phyloP scores from a whole-genome alignment of 768 basidiomycete species.

The Floccularia luteovirens region DNA sequence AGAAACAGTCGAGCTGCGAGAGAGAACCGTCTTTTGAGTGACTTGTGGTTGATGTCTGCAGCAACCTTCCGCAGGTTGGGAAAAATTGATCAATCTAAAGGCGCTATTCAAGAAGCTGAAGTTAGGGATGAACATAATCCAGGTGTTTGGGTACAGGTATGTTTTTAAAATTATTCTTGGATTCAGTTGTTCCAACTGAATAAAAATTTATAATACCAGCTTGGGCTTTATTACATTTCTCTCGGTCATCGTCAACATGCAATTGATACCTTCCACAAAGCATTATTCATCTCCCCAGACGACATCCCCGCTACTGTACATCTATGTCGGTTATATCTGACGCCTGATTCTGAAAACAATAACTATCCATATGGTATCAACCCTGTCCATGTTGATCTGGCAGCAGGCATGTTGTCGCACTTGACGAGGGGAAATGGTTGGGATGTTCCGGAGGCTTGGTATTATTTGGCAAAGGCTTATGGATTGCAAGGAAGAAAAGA shows the following conservation, averaged over 20 bases:
- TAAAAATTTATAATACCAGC: conserved; percentile 26
- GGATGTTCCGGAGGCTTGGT: conserved; percentile 96
- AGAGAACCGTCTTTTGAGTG: conserved; percentile 64
- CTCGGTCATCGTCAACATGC: conserved; percentile 54
- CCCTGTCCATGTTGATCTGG: conserved; percentile 61
- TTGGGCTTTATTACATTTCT: conserved; percentile 68
- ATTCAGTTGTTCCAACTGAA: background rate
- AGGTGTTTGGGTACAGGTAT: conserved; percentile 91
- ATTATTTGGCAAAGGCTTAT: conserved; percentile 77
- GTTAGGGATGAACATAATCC: conserved; percentile 80
- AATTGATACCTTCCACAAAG: conserved; percentile 75
- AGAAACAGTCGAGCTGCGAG: conserved; percentile 40
- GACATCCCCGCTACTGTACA: conserved; percentile 75
- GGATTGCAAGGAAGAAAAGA: conserved; percentile 66
- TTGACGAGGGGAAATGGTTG: conserved; percentile 77
- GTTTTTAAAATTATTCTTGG: conserved; percentile 10
- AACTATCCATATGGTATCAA: conserved; percentile 7
- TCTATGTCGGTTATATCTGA: conserved; percentile 74
- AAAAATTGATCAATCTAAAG: conserved; percentile 85
- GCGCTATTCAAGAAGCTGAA: conserved; percentile 93
- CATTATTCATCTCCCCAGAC: conserved; percentile 78
- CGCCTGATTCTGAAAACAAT: conserved; percentile 4
- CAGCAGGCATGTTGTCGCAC: conserved; percentile 72
- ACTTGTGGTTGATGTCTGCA: conserved; percentile 91
- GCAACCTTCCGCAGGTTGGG: conserved; percentile 89